Percentiles rank a stretch among this genome's conserved stretches.
phyloP scores from a whole-genome alignment of 2,329 filamentous ascomycete genomes.

The Arthrinium puccinioides region DNA sequence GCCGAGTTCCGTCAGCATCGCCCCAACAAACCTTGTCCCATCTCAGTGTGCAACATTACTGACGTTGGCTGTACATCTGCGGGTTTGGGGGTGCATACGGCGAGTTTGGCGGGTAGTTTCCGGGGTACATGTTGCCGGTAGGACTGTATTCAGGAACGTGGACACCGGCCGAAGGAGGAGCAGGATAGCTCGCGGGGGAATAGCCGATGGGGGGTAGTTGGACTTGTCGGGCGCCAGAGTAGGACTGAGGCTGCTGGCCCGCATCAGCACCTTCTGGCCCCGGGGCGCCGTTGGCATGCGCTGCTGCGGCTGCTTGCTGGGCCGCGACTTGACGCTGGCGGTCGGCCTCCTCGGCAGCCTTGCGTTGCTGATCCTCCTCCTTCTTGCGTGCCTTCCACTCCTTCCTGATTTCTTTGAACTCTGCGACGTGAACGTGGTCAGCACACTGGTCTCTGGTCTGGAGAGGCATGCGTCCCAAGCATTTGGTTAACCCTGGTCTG shows the following conservation, averaged over 20 bases:
- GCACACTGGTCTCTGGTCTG: too few species aligned
- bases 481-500: constrained; percentile 1
- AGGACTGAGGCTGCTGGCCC: constrained; percentile 46
- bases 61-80: constrained; percentile 55
- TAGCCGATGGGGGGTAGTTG: constrained; percentile 74
- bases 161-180: constrained; percentile 48
- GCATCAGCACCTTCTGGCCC: constrained; percentile 44
- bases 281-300: constrained; percentile 37
- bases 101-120: constrained; percentile 35
- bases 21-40: constrained; percentile 3
- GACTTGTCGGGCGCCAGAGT: constrained; percentile 49
- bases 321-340: constrained; percentile 55
- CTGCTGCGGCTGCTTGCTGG: constrained; percentile 44
- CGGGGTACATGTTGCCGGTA: constrained; percentile 46
- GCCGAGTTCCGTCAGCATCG: constrained; percentile 5
- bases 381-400: constrained; percentile 99
- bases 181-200: constrained; percentile 57
- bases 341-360: constrained; percentile 79
- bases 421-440: constrained; percentile 36
- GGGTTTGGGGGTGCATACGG: constrained; percentile 53
- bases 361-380: constrained; percentile 87
- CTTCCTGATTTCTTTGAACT: constrained; percentile 98
- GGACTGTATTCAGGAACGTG: constrained; percentile 48
- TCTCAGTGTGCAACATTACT: constrained; percentile 15
- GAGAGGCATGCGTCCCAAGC: background rate